Base-by-base conservation (phyloP, 805 yeast genomes). In the Starmerella sp. region DNA sequence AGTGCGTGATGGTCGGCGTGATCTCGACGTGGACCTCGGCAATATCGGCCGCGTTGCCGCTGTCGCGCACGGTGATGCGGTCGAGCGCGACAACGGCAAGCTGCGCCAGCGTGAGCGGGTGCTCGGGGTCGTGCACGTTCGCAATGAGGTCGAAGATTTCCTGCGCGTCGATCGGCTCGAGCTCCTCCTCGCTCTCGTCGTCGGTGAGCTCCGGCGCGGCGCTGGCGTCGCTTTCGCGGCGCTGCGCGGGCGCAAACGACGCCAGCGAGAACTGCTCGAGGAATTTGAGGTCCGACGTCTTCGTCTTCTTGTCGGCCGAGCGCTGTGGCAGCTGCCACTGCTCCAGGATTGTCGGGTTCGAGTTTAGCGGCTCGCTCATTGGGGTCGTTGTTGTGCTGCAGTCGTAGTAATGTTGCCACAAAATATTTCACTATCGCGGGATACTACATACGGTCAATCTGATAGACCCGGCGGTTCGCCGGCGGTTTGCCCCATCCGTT, bases 1-100 rank as follows among this genome's bases (percentile, higher is more conserved):
- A 93, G 66, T 93, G 99, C 4, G 97, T 93, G 63, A 93, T 91
- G 0, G 99, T 93, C 1, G 99, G 99, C 0, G 99, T 93, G 58
- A 93, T 93, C 62, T 78, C 80, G 32, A 93, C 87, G 28, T 80
- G 64, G 0, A 93, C 87, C 58, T 83, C 86, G 0, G 93, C 84
- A 64, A 89, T 80, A 38, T 77, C 77, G 34, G 73, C 62, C 30
- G 66, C 62, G 51, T 77, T 74, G 5, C 79, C 78, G 10, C 80
- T 73, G 63, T 86, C 85, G 2, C 69, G 73, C 3, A 93, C 88
- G 41, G 72, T 68, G 55, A 93, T 93, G 66, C 95, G 96, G 6
- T 77, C 75, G 49, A 93, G 72, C 63, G 88, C 89, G 1, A 93
- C 96, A 43, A 93, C 97, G 0, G 96, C 91, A 15, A 93, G 75